A percentile compares a stretch with the other conserved stretches of the same genome.
These are phyloP conservation scores for Aschersonia sp. DNA, from an alignment of 2,329 filamentous ascomycete genomes.

Conservation along the genomic window DNA sequence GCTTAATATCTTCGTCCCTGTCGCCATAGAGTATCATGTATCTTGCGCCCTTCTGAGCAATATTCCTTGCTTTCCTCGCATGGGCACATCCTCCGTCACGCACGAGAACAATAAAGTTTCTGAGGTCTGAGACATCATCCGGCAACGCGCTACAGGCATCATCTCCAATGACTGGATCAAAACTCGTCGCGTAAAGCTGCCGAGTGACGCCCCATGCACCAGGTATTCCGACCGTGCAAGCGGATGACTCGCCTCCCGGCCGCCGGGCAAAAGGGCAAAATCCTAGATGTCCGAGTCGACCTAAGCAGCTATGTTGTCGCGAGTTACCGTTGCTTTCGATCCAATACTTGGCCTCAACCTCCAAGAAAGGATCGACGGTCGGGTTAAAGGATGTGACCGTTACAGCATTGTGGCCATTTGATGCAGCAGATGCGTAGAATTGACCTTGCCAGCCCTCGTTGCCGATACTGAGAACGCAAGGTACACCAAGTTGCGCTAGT, in stretches of 20 bases:
- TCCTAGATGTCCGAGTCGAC: not conserved
- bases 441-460: conserved; percentile 13
- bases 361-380: not conserved
- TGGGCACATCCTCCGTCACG: not conserved
- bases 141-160: not conserved
- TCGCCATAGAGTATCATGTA: conserved; percentile 34
- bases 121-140: not conserved
- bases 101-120: conserved; percentile 3
- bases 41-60: conserved; percentile 31
- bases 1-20: not conserved
- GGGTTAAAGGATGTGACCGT: conserved; percentile 3
- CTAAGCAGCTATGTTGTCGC: not conserved
- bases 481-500: conserved; percentile 6
- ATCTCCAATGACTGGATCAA: not conserved
- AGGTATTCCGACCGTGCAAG: not conserved
- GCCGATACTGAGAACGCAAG: conserved; percentile 7
- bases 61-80: not conserved
- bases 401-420: conserved; percentile 5
- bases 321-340: not conserved
- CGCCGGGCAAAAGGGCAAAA: not conserved
- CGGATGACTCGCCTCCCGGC: not conserved
- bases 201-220: not conserved
- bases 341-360: not conserved
- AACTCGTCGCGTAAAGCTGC: not conserved
- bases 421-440: conserved; percentile 5